Percentiles rank a stretch among this genome's conserved stretches.
Evolutionary conservation across 306 rosid species (phyloP).

Genomic region (Acacia confusa): DNA sequence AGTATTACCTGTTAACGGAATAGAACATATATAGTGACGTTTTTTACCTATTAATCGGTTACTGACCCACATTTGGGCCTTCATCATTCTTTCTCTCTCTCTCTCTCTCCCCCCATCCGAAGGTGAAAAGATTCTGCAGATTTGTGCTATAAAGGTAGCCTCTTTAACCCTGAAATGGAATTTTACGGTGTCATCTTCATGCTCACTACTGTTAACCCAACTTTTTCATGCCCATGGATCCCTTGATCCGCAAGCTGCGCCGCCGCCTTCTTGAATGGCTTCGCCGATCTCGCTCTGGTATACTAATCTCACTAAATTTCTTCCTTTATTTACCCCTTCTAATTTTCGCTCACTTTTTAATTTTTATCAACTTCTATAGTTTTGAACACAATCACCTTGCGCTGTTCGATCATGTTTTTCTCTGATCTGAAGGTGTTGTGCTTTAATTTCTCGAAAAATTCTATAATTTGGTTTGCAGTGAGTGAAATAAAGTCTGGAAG

Average conservation of each 20-base stretch:
- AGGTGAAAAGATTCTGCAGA: constrained; percentile 33
- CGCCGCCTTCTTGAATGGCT: constrained; percentile 71
- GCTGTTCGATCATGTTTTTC: neutral
- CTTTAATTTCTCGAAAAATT: neutral
- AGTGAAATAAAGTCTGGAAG: neutral
- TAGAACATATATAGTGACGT: neutral
- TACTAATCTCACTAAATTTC: neutral
- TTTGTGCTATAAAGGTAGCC: constrained; percentile 31
- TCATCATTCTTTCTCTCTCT: neutral
- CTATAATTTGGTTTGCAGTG: neutral
- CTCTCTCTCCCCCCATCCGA: neutral
- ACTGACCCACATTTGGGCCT: constrained; percentile 35
- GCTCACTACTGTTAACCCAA: constrained; percentile 35
- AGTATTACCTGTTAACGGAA: neutral
- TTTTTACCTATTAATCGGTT: constrained; percentile 7
- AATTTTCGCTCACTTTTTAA: neutral
- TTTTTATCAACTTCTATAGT: neutral
- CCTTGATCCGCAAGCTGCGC: constrained; percentile 61
- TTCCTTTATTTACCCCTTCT: neutral
- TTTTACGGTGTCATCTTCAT: constrained; percentile 40
- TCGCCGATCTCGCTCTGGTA: constrained; percentile 87
- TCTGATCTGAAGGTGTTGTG: neutral
- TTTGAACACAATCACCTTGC: neutral
- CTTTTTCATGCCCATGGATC: constrained; percentile 48
- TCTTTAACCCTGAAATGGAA: constrained; percentile 35